phyloP scores from a whole-genome alignment of 306 rosid genomes.

The Glycine tomentella region DNA sequence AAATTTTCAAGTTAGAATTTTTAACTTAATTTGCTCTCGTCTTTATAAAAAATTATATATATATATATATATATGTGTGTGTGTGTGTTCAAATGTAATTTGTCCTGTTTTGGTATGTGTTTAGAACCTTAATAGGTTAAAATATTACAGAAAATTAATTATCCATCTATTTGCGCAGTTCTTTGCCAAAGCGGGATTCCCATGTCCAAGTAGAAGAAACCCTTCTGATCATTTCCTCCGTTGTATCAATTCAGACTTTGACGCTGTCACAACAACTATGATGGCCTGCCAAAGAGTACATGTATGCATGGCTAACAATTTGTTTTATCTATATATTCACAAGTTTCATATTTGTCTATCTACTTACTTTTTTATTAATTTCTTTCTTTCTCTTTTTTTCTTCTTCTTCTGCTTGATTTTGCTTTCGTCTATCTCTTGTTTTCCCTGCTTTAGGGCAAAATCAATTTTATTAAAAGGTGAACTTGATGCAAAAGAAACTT shows the following conservation, averaged over 20 bases:
- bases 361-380: not conserved
- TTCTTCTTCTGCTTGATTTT: not conserved
- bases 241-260: conserved; percentile 90
- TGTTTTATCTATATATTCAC: conserved; percentile 2
- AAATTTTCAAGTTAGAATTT: too few species aligned
- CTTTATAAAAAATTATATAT: too few species aligned
- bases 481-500: conserved; percentile 16
- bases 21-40: too few species aligned
- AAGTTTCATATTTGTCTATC: not conserved
- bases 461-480: not conserved
- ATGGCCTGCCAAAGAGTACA: conserved; percentile 55
- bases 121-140: not conserved
- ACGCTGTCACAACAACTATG: conserved; percentile 58
- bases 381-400: not conserved
- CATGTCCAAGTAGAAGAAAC: conserved; percentile 89
- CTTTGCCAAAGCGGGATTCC: conserved; percentile 85
- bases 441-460: not conserved
- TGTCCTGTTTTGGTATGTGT: not conserved
- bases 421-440: not conserved
- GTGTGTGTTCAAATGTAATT: too few species aligned
- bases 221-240: conserved; percentile 98
- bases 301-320: conserved; percentile 46
- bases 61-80: too few species aligned
- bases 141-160: not conserved
- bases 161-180: conserved; percentile 59